These are phyloP conservation scores for Trichosporon sp. DNA, from an alignment of 1,284 basidiomycete genomes.

Conservation along the genomic window DNA sequence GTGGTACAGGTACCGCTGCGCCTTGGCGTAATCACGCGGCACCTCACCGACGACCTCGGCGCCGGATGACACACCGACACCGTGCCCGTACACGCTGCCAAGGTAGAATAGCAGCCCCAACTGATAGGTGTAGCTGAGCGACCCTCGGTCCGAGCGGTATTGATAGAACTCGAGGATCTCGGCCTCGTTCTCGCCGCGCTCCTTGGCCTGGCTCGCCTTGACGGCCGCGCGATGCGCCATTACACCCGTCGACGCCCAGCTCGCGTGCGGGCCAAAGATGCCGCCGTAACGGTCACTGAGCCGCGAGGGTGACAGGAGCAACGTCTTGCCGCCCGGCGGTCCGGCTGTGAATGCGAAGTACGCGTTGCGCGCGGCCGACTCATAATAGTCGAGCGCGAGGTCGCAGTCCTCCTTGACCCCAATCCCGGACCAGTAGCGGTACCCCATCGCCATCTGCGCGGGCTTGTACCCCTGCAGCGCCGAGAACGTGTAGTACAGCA, in stretches of 20 bases:
- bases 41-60: conserved; percentile 81
- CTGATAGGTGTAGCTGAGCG: conserved; percentile 76
- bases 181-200: conserved; percentile 83
- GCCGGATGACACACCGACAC: conserved; percentile 66
- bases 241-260: conserved; percentile 59
- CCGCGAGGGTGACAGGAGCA: conserved; percentile 75
- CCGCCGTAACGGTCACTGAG: conserved; percentile 89
- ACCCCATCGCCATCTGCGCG: conserved; percentile 88
- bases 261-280: conserved; percentile 83
- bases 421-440: conserved; percentile 93
- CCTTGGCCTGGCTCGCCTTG: conserved; percentile 71
- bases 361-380: conserved; percentile 76
- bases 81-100: conserved; percentile 60
- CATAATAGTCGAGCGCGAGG: conserved; percentile 78
- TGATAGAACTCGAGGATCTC: conserved; percentile 88
- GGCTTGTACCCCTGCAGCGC: conserved; percentile 79
- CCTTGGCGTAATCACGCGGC: conserved; percentile 66
- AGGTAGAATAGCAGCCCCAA: conserved; percentile 92
- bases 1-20: conserved; percentile 71
- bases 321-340: conserved; percentile 81
- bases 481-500: conserved; percentile 89
- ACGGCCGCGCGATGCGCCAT: conserved; percentile 70
- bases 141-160: conserved; percentile 89
- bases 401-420: conserved; percentile 81
- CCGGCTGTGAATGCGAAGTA: conserved; percentile 72